Evolutionary conservation across 2,329 filamentous ascomycete genomes (phyloP), one percentile per base, ranked within the genome.

Genomic region (Sporothrix dimorphospora): DNA sequence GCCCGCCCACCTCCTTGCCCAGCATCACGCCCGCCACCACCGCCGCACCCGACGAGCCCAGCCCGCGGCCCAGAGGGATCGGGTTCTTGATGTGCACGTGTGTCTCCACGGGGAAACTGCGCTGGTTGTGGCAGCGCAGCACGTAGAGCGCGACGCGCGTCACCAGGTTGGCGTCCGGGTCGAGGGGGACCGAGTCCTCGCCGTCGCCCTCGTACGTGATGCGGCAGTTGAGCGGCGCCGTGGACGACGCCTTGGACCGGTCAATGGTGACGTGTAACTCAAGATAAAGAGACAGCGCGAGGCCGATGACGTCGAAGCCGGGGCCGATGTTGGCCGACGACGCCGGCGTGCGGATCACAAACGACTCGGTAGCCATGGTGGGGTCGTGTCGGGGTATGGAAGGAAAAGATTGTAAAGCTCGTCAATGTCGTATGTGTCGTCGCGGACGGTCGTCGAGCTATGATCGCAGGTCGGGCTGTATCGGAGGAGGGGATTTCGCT

Each of bases 241-340:
- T 82, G 8, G 89, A 90, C 57, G 83, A 79, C 69, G 79, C 77
- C 79, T 84, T 84, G 77, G 85, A 82, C 73, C 89, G 85, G 81
- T 92, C 88, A 78, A 97, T 86, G 75, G 90, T 93, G 80, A 98
- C 92, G 75, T 90, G 88, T 72, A 98, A 86, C 84, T 98, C 94
- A 75, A 99, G 92, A 84, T 95, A 97, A 81, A 98, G 90, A 76
- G 94, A 97, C 76, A 99, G 87, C 9, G 95, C 95, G 74, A 99
- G 91, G 77, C 96, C 94, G 81, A 98, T 97, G 78, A 98, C 95
- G 85, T 99, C 95, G 86, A 98, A 99, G 73, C 95, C 95, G 66
- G 95, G 95, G 77, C 94, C 95, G 80, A 98, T 98, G 85, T 98
- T 98, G 83, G 95, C 95, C 74, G 94, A 98, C 73, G 95, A 98